phyloP scores from a whole-genome alignment of 768 basidiomycete species.

The Gymnopilus dilepis region DNA sequence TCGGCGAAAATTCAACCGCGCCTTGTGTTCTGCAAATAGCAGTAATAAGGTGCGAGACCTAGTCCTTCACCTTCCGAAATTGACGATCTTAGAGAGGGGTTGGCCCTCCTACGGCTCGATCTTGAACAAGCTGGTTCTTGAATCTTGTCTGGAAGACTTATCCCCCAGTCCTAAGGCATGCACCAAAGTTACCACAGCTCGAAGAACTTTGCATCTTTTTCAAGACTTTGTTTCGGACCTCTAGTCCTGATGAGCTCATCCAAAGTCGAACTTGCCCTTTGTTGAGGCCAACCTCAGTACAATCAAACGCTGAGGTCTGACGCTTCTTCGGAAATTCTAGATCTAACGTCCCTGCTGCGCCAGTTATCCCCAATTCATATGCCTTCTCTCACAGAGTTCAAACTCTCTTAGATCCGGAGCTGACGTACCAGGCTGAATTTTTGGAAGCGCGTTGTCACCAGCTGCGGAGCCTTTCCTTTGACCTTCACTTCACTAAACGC shows the following conservation, averaged over 20 bases:
- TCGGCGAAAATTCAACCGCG: no score
- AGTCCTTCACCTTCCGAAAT: neutral
- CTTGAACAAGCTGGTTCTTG: neutral
- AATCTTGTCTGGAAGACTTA: constrained; percentile 8
- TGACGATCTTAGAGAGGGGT: neutral
- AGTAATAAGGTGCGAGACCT: neutral
- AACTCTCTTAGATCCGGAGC: neutral
- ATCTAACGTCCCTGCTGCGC: constrained; percentile 3
- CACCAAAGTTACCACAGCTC: constrained; percentile 1
- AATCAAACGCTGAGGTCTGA: neutral
- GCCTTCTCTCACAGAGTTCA: constrained; percentile 4
- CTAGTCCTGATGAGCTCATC: neutral
- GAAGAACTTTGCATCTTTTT: constrained; percentile 1
- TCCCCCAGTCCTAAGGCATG: neutral
- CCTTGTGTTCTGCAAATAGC: neutral
- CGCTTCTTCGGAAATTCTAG: neutral
- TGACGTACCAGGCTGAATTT: neutral
- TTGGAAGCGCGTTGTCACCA: neutral
- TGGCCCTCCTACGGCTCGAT: constrained; percentile 4
- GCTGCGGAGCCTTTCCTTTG: neutral
- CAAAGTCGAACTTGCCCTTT: constrained; percentile 4
- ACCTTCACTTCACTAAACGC: neutral
- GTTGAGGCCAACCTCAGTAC: neutral
- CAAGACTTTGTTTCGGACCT: neutral
- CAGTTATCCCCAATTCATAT: constrained; percentile 1